phyloP scores from a whole-genome alignment of 768 basidiomycete genomes.

The Hericium erinaceus region DNA sequence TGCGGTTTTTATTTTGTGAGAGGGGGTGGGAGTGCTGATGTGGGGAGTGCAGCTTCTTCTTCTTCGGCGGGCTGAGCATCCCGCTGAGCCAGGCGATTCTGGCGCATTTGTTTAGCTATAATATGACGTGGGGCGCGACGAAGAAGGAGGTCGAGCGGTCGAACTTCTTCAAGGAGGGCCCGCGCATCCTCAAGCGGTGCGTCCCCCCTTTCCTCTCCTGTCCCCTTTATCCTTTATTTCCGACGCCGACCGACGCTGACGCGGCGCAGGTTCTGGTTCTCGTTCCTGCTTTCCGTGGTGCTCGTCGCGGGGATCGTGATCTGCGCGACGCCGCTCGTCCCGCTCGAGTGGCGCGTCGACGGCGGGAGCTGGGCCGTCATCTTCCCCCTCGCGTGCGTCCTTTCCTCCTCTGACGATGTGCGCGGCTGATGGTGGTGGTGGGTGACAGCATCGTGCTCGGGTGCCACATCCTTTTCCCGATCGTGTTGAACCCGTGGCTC shows the following conservation, averaged over 20 bases:
- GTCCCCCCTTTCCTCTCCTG: neutral
- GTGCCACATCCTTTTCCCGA: slow-evolving; percentile 73
- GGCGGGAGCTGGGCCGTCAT: slow-evolving; percentile 62
- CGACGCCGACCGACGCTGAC: neutral
- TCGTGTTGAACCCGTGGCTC: slow-evolving; percentile 83
- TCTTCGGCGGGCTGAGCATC: slow-evolving; percentile 68
- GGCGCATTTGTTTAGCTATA: slow-evolving; percentile 66
- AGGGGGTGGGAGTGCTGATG: neutral
- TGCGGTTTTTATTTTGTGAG: neutral
- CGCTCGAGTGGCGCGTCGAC: slow-evolving; percentile 55
- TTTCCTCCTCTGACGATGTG: neutral
- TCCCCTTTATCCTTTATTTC: neutral
- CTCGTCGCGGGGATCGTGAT: slow-evolving; percentile 51
- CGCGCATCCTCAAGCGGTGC: slow-evolving; percentile 63
- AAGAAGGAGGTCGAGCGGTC: slow-evolving; percentile 81
- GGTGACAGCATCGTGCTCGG: slow-evolving; percentile 41
- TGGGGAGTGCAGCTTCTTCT: slow-evolving; percentile 50
- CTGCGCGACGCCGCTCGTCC: slow-evolving; percentile 42
- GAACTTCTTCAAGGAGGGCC: slow-evolving; percentile 88
- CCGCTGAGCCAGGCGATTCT: slow-evolving; percentile 58
- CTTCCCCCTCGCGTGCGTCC: slow-evolving; percentile 59
- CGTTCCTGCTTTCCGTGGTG: slow-evolving; percentile 45
- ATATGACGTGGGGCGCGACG: slow-evolving; percentile 73
- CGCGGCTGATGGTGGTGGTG: too few relatives aligned
- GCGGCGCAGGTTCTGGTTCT: slow-evolving; percentile 45